Evolutionary conservation across 768 basidiomycete genomes (phyloP).

Genomic region (Pulveroboletus sp.): DNA sequence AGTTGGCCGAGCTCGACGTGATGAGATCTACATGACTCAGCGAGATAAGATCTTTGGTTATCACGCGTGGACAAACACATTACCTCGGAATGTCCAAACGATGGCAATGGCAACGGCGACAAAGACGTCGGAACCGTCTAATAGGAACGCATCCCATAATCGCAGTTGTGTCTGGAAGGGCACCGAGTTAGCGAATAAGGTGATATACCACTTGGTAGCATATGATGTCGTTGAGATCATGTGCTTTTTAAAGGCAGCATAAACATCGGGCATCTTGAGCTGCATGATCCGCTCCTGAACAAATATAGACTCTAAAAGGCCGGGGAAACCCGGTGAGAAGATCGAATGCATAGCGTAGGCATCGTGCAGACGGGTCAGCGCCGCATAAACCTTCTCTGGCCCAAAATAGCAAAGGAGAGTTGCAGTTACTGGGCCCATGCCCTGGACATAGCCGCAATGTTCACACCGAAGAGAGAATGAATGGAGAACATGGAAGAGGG

Average conservation of each 20-base stretch:
- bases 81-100: conserved; percentile 87
- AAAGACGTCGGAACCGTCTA: conserved; percentile 89
- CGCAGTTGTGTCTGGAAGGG: conserved; percentile 93
- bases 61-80: conserved; percentile 19
- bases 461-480: conserved; percentile 82
- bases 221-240: conserved; percentile 92
- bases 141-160: conserved; percentile 89
- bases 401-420: conserved; percentile 92
- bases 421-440: conserved; percentile 97
- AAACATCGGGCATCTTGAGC: conserved; percentile 85
- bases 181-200: conserved; percentile 90
- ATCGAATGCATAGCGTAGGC: conserved; percentile 81
- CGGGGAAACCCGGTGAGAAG: conserved; percentile 93
- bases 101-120: conserved; percentile 82
- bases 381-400: conserved; percentile 82
- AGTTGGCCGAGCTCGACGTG: conserved; percentile 69
- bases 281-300: conserved; percentile 89
- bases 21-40: conserved; percentile 61
- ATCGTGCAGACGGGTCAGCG: conserved; percentile 85
- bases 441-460: conserved; percentile 94
- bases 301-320: conserved; percentile 92
- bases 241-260: conserved; percentile 77
- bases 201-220: conserved; percentile 99
- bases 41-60: conserved; percentile 1
- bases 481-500: conserved; percentile 92